Conservation (phyloP, 352 stramenopile genomes). For the Phytophthora palmivora region DNA sequence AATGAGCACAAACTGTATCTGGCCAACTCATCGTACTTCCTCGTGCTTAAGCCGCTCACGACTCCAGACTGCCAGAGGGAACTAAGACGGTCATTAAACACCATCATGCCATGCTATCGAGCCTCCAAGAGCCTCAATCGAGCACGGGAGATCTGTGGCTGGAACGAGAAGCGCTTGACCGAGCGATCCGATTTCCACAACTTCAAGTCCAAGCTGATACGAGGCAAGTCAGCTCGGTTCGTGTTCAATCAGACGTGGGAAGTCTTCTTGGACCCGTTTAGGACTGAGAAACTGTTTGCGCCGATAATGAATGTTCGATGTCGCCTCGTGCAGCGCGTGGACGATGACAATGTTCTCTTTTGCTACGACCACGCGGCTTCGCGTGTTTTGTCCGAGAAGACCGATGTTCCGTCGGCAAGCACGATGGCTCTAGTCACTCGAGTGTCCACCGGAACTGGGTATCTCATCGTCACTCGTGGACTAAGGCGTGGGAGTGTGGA, state of each 20-base stretch:
- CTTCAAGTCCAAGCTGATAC: conserved; percentile 36
- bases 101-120: conserved; percentile 21
- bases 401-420: conserved; percentile 21
- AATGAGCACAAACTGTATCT: conserved; percentile 43
- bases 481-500: conserved; percentile 41
- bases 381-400: conserved; percentile 36
- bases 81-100: conserved; percentile 16
- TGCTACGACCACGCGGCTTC: conserved; percentile 39
- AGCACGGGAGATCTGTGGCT: conserved; percentile 36
- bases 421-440: conserved; percentile 40
- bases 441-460: conserved; percentile 25
- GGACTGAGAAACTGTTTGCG: conserved; percentile 35
- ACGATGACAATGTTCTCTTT: conserved; percentile 43
- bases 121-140: conserved; percentile 16
- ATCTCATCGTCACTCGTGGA: conserved; percentile 45
- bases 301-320: conserved; percentile 33
- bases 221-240: conserved; percentile 25
- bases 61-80: conserved; percentile 25
- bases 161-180: conserved; percentile 34
- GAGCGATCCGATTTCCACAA: conserved; percentile 33
- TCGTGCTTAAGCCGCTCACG: conserved; percentile 38
- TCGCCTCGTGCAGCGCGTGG: conserved; percentile 40
- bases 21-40: conserved; percentile 38
- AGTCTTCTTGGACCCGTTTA: conserved; percentile 36
- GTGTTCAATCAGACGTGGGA: conserved; percentile 36